Base-by-base conservation (phyloP, 257 asterid species). In the Nicotiana otophora region DNA sequence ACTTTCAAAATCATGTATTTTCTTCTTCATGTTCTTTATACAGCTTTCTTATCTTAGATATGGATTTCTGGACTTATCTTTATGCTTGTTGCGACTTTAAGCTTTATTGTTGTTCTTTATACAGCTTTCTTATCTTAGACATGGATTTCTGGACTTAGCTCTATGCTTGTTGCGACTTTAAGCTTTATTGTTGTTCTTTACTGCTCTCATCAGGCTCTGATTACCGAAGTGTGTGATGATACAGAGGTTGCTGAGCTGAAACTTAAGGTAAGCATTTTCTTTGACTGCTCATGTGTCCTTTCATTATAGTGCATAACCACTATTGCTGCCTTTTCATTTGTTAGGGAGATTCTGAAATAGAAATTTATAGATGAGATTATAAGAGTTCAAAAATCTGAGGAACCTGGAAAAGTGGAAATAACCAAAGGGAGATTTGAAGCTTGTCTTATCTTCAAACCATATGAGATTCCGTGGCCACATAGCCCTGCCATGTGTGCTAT, bases 211-310 rank as follows among this genome's bases (percentile, higher is more conserved):
- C 93, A 94, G 97, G 90, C 85, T 78, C 91, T 94, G 80, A 85
- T 94, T 58, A 72, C 88, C 11, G 92, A 92, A 87, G 92, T 94
- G 34, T 93, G 97, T 83, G 97, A 94, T 79, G 92, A 89, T 85
- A 94, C 97, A 19, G 86, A 94, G 85, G 88, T 93, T 19, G 97
- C 94, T 31, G 97, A 94, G 92, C 87, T 94, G 81, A 93, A 93
- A 88, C 85, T 94, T 84, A 93, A 93, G 97, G 97, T 94, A 82
- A 84, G 46, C 9, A 58, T 58, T 58, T 53, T 58, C 64, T n/a
- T 62, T 20, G 34, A 1, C 34, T 33, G 19, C 11, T 75, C 26
- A 9, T 2, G 23, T 20, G 10, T n/a, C 28, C 33, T 61, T 61
- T 61, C 42, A 48, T 48, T 74, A 14, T 26, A 23, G 80, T 74